Base-by-base conservation (phyloP, 75 land plant species). In the Pinus albicaulis region DNA sequence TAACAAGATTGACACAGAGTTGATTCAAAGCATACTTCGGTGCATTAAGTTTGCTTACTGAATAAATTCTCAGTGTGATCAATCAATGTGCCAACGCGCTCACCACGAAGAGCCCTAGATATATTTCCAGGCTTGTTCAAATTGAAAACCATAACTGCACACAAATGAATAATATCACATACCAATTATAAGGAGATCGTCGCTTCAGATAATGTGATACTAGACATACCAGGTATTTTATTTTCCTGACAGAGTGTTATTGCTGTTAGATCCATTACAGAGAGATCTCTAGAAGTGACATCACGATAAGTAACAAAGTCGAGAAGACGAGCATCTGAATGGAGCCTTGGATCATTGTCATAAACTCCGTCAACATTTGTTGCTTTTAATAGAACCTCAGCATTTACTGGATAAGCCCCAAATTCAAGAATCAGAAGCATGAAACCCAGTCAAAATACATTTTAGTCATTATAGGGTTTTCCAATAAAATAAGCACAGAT, bases 311-410 rank as follows among this genome's bases (percentile, higher is more conserved):
- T 89, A 16, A 96, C 76, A 76, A 85, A 84, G 26, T 96, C 88
- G 52, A 84, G 86, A 66, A 96, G 89, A 16, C 79, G 76, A 10
- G 99, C 99, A 78, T 85, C 78, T 23, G 92, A 86, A 73, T 93
- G 87, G 34, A 69, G 66, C 74, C 78, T 89, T 6, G 99, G 99
- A 75, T 96, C 93, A 76, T 88, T 87, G 57, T 96, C 98, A 85
- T 77, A 96, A 2, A 96, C 98, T 10, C 99, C 99, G 83, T 96
- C 99, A 44, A 96, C 96, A 87, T 96, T 94, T 76, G 98, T 96
- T 44, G 98, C 99, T 80, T 96, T 96, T 66, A 96, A 81, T 78
- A 96, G 82, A 26, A 94, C 99, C 76, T 94, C 95, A 25, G 99
- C 99, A 88, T 94, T 94, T 71, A 96, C 99, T 96, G 92, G 57